phyloP scores from a whole-genome alignment of 176 grass and related monocot genomes.

The Eleusine coracana region DNA sequence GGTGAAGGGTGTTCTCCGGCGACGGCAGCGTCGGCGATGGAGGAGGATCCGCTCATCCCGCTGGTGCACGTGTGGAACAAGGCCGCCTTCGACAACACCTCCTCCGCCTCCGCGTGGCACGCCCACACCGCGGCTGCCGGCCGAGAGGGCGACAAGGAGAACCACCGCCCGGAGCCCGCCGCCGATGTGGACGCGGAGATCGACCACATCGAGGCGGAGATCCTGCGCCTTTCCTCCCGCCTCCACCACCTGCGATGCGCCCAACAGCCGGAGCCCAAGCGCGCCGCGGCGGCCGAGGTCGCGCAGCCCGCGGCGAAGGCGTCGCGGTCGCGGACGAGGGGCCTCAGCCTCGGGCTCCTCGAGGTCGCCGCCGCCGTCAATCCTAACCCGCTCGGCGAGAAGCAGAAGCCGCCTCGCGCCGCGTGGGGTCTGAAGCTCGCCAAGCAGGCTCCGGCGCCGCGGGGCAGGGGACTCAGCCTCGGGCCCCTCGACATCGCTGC shows the following conservation, averaged over 20 bases:
- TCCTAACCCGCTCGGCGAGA: neutral
- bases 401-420: constrained; percentile 2
- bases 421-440: neutral
- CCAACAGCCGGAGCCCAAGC: neutral
- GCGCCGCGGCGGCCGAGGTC: neutral
- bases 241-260: constrained; percentile 53
- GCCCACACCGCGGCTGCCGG: neutral
- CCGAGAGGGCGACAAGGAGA: constrained; percentile 49
- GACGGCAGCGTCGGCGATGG: constrained; percentile 20
- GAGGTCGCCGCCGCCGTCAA: constrained; percentile 11
- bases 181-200: constrained; percentile 37
- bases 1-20: neutral
- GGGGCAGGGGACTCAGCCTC: constrained; percentile 62
- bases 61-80: constrained; percentile 57
- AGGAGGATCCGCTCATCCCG: constrained; percentile 62
- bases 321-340: neutral
- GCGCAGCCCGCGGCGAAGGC: neutral
- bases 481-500: constrained; percentile 65
- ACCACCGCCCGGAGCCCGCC: constrained; percentile 18
- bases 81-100: constrained; percentile 36
- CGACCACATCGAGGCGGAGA: constrained; percentile 53
- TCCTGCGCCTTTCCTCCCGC: constrained; percentile 54
- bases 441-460: neutral
- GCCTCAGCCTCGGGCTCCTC: constrained; percentile 30
- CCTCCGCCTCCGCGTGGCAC: constrained; percentile 20